Evolutionary conservation across 179 eudicot species (phyloP), one percentile per base, ranked within the genome.

Genomic region (Amaranthus tricolor): DNA sequence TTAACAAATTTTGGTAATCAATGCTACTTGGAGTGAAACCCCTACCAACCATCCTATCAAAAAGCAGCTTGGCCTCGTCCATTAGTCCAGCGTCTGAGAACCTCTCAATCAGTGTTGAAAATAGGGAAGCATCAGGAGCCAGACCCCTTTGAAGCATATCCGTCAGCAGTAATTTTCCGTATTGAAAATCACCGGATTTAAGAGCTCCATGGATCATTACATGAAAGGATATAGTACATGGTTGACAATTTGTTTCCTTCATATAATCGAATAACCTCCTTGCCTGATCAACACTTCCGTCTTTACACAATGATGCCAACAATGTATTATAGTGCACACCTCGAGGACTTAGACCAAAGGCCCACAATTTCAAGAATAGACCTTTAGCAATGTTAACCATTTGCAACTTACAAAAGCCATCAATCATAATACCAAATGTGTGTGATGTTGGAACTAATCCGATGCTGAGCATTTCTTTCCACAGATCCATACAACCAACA

Each of bases 371-470:
- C 54, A 82, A 24, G 79, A 93, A 86, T 48, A 92, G 61, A 65
- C 96, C 97, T 83, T 92, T 91, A 15, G 96, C 95, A 71, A 93
- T 72, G 78, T 84, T 90, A 56, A 84, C 54, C 88, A 87, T 77
- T 62, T 68, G 79, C 71, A 80, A 74, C 82, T 82, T 90, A 89
- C 98, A 84, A 74, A 91, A 86, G n/a, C 95, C 95, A 61, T 84
- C 81, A 15, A 91, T 88, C 76, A 83, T 73, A 62, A 70, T 70
- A 68, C 86, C 76, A 73, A 82, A 88, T 17, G 87, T 86, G 73
- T 76, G 68, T 40, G 86, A 68, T 55, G 77, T 62, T 47, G 90
- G 93, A 77, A 72, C 52, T 54, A 84, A 44, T 8, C 82, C 82
- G 20, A 63, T 67, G 24, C 78, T 78, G 5, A 75, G 63, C 47